Conservation (phyloP, 2,329 filamentous ascomycete species). For the Sarocladiaceae sp. region DNA sequence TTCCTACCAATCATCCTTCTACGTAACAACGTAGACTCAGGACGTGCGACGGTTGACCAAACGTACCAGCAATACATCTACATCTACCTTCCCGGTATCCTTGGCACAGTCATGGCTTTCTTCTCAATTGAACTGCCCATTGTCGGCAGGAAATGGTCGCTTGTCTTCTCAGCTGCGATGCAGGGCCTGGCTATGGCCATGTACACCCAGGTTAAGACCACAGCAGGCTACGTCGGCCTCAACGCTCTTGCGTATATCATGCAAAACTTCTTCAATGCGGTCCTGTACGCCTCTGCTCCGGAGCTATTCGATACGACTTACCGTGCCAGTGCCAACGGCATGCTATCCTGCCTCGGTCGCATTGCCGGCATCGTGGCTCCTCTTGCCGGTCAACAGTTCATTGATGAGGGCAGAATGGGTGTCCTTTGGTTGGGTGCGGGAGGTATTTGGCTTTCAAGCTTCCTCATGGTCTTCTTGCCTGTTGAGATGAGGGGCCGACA, state of each 20-base stretch:
- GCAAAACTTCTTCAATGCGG: slow-evolving; percentile 33
- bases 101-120: slow-evolving; percentile 44
- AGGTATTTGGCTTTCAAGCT: slow-evolving; percentile 5
- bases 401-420: slow-evolving; percentile 3
- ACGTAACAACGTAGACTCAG: slow-evolving; percentile 40
- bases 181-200: slow-evolving; percentile 43
- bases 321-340: slow-evolving; percentile 9
- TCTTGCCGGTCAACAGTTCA: slow-evolving; percentile 11
- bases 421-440: slow-evolving; percentile 11
- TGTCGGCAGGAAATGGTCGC: slow-evolving; percentile 38
- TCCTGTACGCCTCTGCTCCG: slow-evolving; percentile 43
- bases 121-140: slow-evolving; percentile 32
- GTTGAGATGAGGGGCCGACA: slow-evolving; percentile 11
- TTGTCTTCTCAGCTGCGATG: slow-evolving; percentile 36
- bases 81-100: slow-evolving; percentile 47
- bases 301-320: slow-evolving; percentile 40
- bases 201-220: slow-evolving; percentile 35
- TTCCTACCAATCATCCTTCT: slow-evolving; percentile 46
- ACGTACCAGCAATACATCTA: slow-evolving; percentile 51
- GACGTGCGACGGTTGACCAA: slow-evolving; percentile 34
- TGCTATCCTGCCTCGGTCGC: slow-evolving; percentile 11
- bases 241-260: slow-evolving; percentile 39
- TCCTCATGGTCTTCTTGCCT: slow-evolving; percentile 5
- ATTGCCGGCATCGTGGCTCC: slow-evolving; percentile 11
- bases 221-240: slow-evolving; percentile 31